These are phyloP conservation scores for Starmerella powellii DNA, from an alignment of 805 yeast genomes.

Conservation along the genomic window DNA sequence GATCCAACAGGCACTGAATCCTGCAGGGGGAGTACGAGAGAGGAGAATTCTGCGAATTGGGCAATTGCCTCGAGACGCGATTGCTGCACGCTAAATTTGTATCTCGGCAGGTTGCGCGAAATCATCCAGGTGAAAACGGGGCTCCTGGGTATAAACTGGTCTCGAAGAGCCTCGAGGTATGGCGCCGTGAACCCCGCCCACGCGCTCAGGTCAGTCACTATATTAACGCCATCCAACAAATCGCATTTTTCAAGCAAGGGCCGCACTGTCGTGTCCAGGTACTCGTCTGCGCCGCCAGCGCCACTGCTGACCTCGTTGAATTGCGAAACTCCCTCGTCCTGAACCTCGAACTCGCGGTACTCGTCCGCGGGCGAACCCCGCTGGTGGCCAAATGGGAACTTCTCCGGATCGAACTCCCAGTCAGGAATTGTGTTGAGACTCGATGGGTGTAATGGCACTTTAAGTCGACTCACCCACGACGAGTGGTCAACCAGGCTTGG, in stretches of 20 bases:
- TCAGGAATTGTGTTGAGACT: constrained; percentile 42
- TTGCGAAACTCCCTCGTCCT: constrained; percentile 48
- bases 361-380: constrained; percentile 24
- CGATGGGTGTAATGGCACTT: constrained; percentile 52
- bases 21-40: constrained; percentile 20
- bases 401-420: constrained; percentile 40
- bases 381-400: constrained; percentile 27
- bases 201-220: constrained; percentile 54
- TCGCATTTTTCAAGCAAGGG: constrained; percentile 64
- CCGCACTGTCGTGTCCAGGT: constrained; percentile 52
- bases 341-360: constrained; percentile 21
- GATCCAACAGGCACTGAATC: not conserved
- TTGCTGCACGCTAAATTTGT: not conserved
- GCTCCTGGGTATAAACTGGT: constrained; percentile 27
- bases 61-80: constrained; percentile 17
- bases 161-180: constrained; percentile 45
- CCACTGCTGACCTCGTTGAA: constrained; percentile 34
- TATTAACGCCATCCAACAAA: constrained; percentile 53
- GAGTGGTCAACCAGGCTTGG: not conserved
- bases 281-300: constrained; percentile 27
- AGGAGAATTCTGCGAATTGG: constrained; percentile 15
- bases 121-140: constrained; percentile 20
- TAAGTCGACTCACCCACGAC: constrained; percentile 70
- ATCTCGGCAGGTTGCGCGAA: constrained; percentile 2
- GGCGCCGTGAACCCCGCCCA: constrained; percentile 71